Base-by-base conservation (phyloP, 208 protist genomes). In the Acanthamoeba culbertsoni region DNA sequence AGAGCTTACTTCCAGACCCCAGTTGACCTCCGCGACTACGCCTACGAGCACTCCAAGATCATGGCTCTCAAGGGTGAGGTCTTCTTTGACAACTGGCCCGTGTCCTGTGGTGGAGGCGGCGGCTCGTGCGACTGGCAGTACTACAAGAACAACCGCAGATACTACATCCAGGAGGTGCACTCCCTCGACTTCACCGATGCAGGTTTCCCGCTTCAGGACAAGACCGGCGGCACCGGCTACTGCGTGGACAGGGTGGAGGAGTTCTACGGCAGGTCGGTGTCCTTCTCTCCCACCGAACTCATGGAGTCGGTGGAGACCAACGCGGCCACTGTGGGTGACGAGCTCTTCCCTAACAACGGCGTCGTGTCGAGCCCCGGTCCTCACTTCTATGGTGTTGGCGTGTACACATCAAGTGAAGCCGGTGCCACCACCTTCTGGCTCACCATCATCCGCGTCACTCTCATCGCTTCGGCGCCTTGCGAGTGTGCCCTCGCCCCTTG, bases 11-110 rank as follows among this genome's bases (percentile, higher is more conserved):
- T 68, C 79, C 28, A 89, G 28, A 48, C 55, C 14, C 79, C 79
- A 7, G 16, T 48, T 3, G 79, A 89, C 46, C 79, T 89, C 14
- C 45, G 79, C 18, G 79, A 89, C 79, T 89, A 89, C 79, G 79
- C 79, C 51, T 89, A 89, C 79, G 79, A 89, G 79, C 79, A 89
- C 79, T 42, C 51, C 42, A 89, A 89, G 51, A 63, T 89, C 48
- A 89, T 89, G 79, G 7, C 42, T 48, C 48, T 65, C 40, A 40
- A 55, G 42, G 79, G 79, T 31, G n/a, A 57, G 3, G 46, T 89
- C 28, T 46, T 89, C 37, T 89, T 89, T 28, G 51, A 89, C 53
- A 55, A 89, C 48, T 89, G 79, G 79, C 79, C 79, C 4, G 18
- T n/a, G 4, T 42, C 48, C 23, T 89, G 79, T 48, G 3, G 31